A percentile compares a stretch with the other conserved stretches of the same genome.
Evolutionary conservation across 495 filamentous ascomycete genomes (phyloP).

Genomic region (Rostrohypoxylon terebratum): DNA sequence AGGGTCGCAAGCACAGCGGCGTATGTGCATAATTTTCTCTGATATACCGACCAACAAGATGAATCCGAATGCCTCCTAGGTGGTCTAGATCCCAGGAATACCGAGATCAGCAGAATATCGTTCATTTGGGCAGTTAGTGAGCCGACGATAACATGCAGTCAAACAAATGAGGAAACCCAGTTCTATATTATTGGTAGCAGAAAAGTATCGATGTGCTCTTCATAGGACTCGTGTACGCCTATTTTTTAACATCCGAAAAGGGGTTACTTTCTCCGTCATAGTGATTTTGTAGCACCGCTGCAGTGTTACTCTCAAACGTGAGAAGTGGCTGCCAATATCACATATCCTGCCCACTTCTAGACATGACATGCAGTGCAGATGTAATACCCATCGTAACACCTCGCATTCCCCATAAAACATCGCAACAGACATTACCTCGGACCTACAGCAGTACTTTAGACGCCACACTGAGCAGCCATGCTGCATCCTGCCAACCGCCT

Average conservation of each 20-base stretch:
- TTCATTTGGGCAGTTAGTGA: constrained; percentile 16
- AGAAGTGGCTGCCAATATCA: constrained; percentile 27
- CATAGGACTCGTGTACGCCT: constrained; percentile 23
- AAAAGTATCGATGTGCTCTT: constrained; percentile 27
- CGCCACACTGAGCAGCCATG: constrained; percentile 84
- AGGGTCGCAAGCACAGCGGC: constrained; percentile 21
- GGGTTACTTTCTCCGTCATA: constrained; percentile 13
- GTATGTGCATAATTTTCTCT: constrained; percentile 3
- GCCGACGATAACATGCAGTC: constrained; percentile 9
- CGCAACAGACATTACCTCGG: constrained; percentile 13
- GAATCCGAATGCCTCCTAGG: too few species aligned
- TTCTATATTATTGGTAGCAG: constrained; percentile 38
- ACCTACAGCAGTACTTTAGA: constrained; percentile 74
- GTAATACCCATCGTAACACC: constrained; percentile 8
- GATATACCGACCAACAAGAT: neutral
- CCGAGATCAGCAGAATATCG: neutral
- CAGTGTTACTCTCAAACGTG: constrained; percentile 39
- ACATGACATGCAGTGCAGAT: constrained; percentile 26
- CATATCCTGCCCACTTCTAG: constrained; percentile 24
- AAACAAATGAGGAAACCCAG: constrained; percentile 5
- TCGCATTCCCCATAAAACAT: constrained; percentile 23
- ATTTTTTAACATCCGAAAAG: constrained; percentile 17
- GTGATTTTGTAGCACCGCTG: constrained; percentile 35
- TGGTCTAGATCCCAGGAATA: neutral
- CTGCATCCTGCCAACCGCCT: constrained; percentile 82